These are phyloP conservation scores for Astragalus membranaceus DNA, from an alignment of 306 rosid species.

Conservation along the genomic window DNA sequence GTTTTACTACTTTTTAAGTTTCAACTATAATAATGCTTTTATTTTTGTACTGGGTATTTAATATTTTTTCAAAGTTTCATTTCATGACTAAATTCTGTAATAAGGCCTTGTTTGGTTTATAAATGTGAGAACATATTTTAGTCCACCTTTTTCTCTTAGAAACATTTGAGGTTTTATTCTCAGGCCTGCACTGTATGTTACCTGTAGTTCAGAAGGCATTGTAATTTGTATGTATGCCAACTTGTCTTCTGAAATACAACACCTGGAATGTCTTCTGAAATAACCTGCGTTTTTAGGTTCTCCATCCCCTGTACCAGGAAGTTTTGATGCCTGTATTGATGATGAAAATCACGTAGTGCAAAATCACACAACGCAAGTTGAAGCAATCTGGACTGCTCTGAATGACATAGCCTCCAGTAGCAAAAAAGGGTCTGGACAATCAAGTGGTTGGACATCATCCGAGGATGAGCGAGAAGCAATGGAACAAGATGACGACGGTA, in stretches of 20 bases:
- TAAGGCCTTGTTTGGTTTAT: constrained; percentile 13
- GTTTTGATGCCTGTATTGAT: constrained; percentile 55
- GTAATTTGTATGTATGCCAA: background rate
- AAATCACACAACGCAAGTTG: constrained; percentile 44
- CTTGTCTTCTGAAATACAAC: background rate
- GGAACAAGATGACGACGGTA: constrained; percentile 86
- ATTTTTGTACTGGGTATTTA: background rate
- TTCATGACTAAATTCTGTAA: background rate
- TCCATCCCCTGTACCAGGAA: constrained; percentile 59
- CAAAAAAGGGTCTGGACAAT: constrained; percentile 27
- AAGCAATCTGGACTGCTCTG: constrained; percentile 80
- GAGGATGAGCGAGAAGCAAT: constrained; percentile 86
- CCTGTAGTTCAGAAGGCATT: background rate
- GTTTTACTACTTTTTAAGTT: background rate
- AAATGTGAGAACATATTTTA: background rate
- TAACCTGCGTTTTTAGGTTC: constrained; percentile 47
- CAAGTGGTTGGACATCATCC: constrained; percentile 84
- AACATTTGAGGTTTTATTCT: background rate
- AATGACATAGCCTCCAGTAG: constrained; percentile 78
- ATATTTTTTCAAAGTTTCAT: background rate
- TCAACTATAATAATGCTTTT: background rate
- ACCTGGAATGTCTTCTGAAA: background rate
- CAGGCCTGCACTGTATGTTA: background rate
- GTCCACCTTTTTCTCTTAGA: background rate
- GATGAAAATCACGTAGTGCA: constrained; percentile 24